Base-by-base conservation (phyloP, 73 alveolate genomes). In the Paramecium sexaurelia region DNA sequence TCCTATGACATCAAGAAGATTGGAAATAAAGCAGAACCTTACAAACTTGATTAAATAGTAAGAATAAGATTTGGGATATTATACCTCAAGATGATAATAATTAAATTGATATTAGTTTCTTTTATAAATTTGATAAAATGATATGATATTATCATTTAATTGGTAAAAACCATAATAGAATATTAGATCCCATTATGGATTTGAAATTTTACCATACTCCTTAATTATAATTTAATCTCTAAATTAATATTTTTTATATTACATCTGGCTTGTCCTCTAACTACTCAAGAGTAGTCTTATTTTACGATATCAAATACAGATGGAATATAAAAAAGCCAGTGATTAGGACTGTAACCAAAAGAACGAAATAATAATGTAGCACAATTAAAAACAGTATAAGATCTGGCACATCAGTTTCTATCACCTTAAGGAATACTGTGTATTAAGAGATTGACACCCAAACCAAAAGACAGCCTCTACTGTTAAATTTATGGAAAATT, bases 221-320 rank as follows among this genome's bases (percentile, higher is more conserved):
- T 40, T 40, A 11, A 40, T 78, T 78, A 43, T 78, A 78, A 7
- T 78, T 78, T 19, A 11, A 20, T 41, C 90, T 45, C 90, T 78
- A 78, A 7, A 39, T n/a, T 40, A 39, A 7, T 29, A 5, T 41
- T 41, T 19, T 32, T 10, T 19, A 20, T 41, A 51, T 10, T 78
- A 78, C 90, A 43, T 78, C 90, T 78, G 75, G 68, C 41, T 78
- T 78, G 9, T 78, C 73, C 27, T 78, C 90, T 15, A 78, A 43
- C n/a, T 40, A 78, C 22, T 78, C 90, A n/a, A 78, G 24, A 24
- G 90, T 78, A 36, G 90, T 78, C 45, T 78, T 78, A 45, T 78
- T 78, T 41, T 78, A 19, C 2, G 45, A 39, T 40, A 78, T 78
- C 39, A 78, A 43, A 43, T 29, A 78, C 36, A 78, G 19, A 27